Conservation (phyloP, 768 basidiomycete species). For the Lentinula guzmanii region DNA sequence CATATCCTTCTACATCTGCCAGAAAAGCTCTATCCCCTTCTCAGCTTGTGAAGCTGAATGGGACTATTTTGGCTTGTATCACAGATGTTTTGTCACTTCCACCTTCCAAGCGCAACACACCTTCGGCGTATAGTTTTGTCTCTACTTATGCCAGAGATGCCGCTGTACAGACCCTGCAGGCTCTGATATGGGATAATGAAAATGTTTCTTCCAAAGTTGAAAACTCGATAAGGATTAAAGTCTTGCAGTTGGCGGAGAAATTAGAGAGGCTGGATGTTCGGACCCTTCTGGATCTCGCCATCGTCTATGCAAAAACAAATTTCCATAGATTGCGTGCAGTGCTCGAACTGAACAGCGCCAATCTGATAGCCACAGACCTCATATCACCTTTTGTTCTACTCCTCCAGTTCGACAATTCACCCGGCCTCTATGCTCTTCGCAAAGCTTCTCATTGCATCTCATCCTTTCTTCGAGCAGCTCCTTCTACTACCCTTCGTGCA, state of each 20-base stretch:
- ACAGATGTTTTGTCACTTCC: slow-evolving; percentile 41
- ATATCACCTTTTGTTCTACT: slow-evolving; percentile 55
- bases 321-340: slow-evolving; percentile 38
- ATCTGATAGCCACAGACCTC: slow-evolving; percentile 34
- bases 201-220: slow-evolving; percentile 29
- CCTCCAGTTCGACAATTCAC: slow-evolving; percentile 29
- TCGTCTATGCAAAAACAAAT: slow-evolving; percentile 45
- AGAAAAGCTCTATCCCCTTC: slow-evolving; percentile 46
- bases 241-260: slow-evolving; percentile 52
- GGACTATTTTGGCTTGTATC: slow-evolving; percentile 42
- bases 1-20: slow-evolving; percentile 47
- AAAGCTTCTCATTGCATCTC: slow-evolving; percentile 55
- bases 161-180: slow-evolving; percentile 45
- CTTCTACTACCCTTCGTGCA: slow-evolving; percentile 39
- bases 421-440: slow-evolving; percentile 58
- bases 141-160: slow-evolving; percentile 52
- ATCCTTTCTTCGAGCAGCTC: slow-evolving; percentile 46
- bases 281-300: slow-evolving; percentile 56
- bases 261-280: slow-evolving; percentile 45
- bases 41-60: slow-evolving; percentile 42
- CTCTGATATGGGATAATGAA: slow-evolving; percentile 50
- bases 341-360: slow-evolving; percentile 27
- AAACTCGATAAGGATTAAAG: slow-evolving; percentile 37
- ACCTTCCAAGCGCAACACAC: slow-evolving; percentile 36
- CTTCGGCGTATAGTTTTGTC: slow-evolving; percentile 43